Evolutionary conservation across 805 yeast genomes (phyloP), one percentile per base, ranked within the genome.

Genomic region (Vanderwaltozyma yarrowii): DNA sequence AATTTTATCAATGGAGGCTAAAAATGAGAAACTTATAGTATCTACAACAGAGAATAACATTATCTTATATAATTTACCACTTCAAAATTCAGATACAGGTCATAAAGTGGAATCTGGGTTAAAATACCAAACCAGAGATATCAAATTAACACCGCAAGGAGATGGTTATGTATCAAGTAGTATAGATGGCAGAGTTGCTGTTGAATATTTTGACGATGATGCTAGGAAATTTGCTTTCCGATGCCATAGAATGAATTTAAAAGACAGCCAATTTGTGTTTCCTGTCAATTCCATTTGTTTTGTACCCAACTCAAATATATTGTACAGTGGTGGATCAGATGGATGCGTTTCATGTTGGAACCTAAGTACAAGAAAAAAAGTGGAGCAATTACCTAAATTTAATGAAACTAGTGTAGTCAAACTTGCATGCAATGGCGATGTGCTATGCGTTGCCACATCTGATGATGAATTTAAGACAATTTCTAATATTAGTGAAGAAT

Each of bases 261-360:
- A 52, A 2, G 73, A 66, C 31, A 62, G 64, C 8, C 83, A 76
- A 41, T 56, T 70, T 27, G 81, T 86, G 11, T 88, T 78, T 49
- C 71, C 95, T 0, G 85, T 89, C 21, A 84, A 86, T 55, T 65
- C 85, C 11, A 70, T 89, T 24, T 62, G 73, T 10, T 86, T 88
- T 70, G 89, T 83, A 53, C 89, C 92, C 1, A 64, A 67, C 15
- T 74, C 73, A 53, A 83, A 85, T 14, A 82, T 94, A 1, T 73
- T 89, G 51, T 75, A 78, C 41, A 88, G 96, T 2, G 94, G 94
- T 2, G 96, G 97, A 1, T 72, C 92, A 2, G 97, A 89, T 61
- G 94, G 95, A 10, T 71, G 83, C 32, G 80, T 87, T 50, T 78
- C 85, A 49, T 71, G 80, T 55, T 89, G 97, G 97, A 96, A 87